Conservation (phyloP, 805 yeast species). For the Teunomyces stri region DNA sequence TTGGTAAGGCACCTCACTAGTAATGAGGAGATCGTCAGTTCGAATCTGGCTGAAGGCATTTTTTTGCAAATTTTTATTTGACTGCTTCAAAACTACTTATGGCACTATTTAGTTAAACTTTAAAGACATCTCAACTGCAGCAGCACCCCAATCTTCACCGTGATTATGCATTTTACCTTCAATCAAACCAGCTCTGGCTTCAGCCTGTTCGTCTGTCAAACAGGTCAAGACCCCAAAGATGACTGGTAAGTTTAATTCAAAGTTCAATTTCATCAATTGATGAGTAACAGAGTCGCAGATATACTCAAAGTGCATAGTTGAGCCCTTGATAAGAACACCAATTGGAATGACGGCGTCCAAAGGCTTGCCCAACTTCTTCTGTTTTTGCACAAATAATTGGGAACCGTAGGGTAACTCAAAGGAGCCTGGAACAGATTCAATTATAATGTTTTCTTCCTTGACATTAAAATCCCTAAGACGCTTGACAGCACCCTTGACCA, state of each 20-base stretch:
- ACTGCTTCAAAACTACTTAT: not conserved
- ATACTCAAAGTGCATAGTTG: slow-evolving; percentile 97
- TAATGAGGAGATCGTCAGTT: slow-evolving; percentile 14
- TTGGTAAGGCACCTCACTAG: slow-evolving; percentile 13
- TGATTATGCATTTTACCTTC: slow-evolving; percentile 85
- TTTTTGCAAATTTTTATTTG: not conserved
- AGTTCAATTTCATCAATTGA: slow-evolving; percentile 80
- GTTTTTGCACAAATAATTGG: slow-evolving; percentile 47
- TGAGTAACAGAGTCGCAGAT: slow-evolving; percentile 87
- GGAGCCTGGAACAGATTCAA: slow-evolving; percentile 92
- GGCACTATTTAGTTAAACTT: slow-evolving; percentile 24
- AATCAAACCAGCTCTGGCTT: slow-evolving; percentile 82
- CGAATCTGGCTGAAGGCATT: slow-evolving; percentile 11
- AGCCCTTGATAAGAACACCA: slow-evolving; percentile 93
- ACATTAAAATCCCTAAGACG: slow-evolving; percentile 68
- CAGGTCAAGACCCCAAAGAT: slow-evolving; percentile 94
- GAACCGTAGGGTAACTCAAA: slow-evolving; percentile 90
- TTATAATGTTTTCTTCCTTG: slow-evolving; percentile 65
- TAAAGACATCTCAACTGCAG: slow-evolving; percentile 89
- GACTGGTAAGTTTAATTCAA: slow-evolving; percentile 68
- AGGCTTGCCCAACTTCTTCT: slow-evolving; percentile 40
- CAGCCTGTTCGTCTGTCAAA: slow-evolving; percentile 90
- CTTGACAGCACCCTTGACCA: slow-evolving; percentile 73
- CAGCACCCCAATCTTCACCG: slow-evolving; percentile 98
- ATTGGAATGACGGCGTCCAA: slow-evolving; percentile 90